These are phyloP conservation scores for Podaxis sp. DNA, from an alignment of 768 basidiomycete genomes.

Conservation along the genomic window DNA sequence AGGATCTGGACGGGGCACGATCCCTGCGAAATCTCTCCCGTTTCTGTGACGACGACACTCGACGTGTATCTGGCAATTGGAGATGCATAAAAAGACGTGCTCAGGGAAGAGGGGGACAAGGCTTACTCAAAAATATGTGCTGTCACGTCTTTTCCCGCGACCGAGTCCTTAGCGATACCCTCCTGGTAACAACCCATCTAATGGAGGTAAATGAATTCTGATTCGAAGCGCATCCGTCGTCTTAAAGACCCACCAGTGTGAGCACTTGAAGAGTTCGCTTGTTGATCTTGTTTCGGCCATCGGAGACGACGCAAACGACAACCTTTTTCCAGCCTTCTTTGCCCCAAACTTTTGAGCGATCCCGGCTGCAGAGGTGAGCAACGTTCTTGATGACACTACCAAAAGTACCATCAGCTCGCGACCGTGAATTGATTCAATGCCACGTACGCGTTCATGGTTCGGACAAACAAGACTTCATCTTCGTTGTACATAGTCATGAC, in stretches of 20 bases:
- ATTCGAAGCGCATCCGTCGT: neutral
- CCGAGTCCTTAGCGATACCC: constrained; percentile 85
- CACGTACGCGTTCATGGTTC: constrained; percentile 82
- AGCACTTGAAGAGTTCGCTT: constrained; percentile 90
- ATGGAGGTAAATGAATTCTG: neutral
- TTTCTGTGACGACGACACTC: constrained; percentile 72
- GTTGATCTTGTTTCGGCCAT: constrained; percentile 84
- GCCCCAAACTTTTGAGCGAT: constrained; percentile 80
- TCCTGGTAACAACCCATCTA: constrained; percentile 89
- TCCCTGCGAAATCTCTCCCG: constrained; percentile 76
- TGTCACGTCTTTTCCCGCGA: constrained; percentile 87
- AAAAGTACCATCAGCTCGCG: constrained; percentile 12
- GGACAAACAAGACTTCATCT: constrained; percentile 74
- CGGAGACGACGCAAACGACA: constrained; percentile 85
- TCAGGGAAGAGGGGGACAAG: constrained; percentile 7
- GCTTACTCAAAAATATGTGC: constrained; percentile 91
- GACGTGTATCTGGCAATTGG: constrained; percentile 62
- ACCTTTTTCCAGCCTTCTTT: constrained; percentile 88
- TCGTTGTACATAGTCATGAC: constrained; percentile 98
- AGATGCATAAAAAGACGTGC: neutral
- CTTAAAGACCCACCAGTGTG: constrained; percentile 52
- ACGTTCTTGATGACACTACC: constrained; percentile 82
- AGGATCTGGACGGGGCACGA: constrained; percentile 82
- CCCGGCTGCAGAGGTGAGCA: constrained; percentile 71
- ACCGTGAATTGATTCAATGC: neutral